Evolutionary conservation across 805 yeast genomes (phyloP).

Genomic region (Pichia scutulata): DNA sequence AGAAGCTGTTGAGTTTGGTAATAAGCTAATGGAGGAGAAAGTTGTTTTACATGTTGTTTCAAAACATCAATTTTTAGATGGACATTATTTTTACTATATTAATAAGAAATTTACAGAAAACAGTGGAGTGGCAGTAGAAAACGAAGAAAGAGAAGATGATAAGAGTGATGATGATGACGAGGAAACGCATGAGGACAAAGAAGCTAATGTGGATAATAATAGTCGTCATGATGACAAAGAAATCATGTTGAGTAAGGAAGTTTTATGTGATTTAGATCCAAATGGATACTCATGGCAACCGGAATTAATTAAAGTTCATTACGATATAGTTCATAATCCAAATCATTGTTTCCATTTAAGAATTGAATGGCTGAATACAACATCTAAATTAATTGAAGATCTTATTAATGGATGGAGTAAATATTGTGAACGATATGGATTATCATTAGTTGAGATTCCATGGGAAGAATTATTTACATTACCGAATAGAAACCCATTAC

Average conservation of each 20-base stretch:
- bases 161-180: not conserved
- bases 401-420: constrained; percentile 70
- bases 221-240: constrained; percentile 6
- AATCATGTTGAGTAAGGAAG: constrained; percentile 58
- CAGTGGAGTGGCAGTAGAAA: not conserved
- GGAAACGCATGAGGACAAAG: not conserved
- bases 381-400: constrained; percentile 80
- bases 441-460: constrained; percentile 79
- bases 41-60: constrained; percentile 75
- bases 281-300: constrained; percentile 61
- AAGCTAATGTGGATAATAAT: constrained; percentile 6
- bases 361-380: constrained; percentile 87
- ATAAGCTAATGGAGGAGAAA: constrained; percentile 61
- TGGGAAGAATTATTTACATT: constrained; percentile 78
- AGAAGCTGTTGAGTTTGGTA: constrained; percentile 78
- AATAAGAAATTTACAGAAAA: constrained; percentile 39
- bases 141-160: not conserved
- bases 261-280: constrained; percentile 72
- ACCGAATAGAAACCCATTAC: constrained; percentile 77
- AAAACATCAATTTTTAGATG: constrained; percentile 81
- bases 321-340: constrained; percentile 88
- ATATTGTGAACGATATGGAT: constrained; percentile 77
- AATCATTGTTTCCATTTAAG: constrained; percentile 90
- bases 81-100: constrained; percentile 82
- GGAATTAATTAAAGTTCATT: constrained; percentile 75